Base-by-base conservation (phyloP, 2,329 filamentous ascomycete species). In the Pyrenophora teres region DNA sequence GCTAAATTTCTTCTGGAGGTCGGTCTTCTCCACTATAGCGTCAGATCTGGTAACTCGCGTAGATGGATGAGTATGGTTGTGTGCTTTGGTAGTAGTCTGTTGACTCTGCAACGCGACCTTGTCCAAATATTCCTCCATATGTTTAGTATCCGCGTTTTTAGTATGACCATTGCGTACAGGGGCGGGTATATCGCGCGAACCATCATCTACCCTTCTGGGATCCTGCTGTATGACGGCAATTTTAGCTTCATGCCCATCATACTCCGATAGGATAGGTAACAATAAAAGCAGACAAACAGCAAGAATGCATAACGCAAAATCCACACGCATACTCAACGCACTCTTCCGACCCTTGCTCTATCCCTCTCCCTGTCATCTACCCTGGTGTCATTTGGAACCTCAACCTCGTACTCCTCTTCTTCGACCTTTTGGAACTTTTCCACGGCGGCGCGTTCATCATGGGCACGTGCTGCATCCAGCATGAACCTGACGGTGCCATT, bases 401-500 rank as follows among this genome's bases (percentile, higher is more conserved):
- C 90, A 19, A 92, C 84, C 67, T 95, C 90, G 36, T 87, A 86
- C 68, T 92, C 88, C 60, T 92, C 89, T 64, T 84, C 90, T 65
- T 91, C 87, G 37, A 88, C 83, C 36, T 83, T 84, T 68, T 88
- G 90, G 71, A 87, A 92, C 42, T 82, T 79, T 3, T 81, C 80
- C 2, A 92, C 87, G 10, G 82, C 80, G 10, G 81, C 80, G 62
- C 85, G 83, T 74, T 99, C 94, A 13, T 81, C 80, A 40, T 83
- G 81, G 2, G 92, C 92, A 42, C 87, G 83, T 47, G 88, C 87
- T 0, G 87, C 84, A 59, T 96, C 89, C 41, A 97, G 87, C 74
- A 97, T 90, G 72, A 96, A 97, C 6, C 94, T 84, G 59, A 95
- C 85, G 0, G 93, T 96, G 6, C 89, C 89, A 18, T 90, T 87